Base-by-base conservation (phyloP, 768 basidiomycete species). In the Grammothele lineata region DNA sequence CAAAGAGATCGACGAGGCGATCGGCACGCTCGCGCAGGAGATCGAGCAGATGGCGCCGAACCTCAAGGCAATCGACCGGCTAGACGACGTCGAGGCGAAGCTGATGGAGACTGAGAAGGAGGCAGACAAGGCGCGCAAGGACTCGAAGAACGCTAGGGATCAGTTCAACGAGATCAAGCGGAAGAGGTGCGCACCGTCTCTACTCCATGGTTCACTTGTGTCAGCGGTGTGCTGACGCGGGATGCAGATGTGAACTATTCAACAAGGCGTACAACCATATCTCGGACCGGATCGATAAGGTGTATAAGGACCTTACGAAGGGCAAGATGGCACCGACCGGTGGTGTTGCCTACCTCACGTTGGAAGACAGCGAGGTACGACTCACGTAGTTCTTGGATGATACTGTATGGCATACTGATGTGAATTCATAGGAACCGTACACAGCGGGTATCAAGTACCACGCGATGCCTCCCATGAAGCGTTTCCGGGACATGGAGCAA, bases 401-500 rank as follows among this genome's bases (percentile, higher is more conserved):
- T 17, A 6, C 3, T 9, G n/a, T n/a, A n/a, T n/a, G 6, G 1
- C 63, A 64, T 8, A 4, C 34, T 47, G 42, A 41, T 4, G 18
- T 3, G 3, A 12, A 19, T 3, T 35, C 21, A 4, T 27, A 88
- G 87, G 87, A 90, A 67, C 90, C 91, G 1, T 92, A 92, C 54
- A 73, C 72, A 18, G 83, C 80, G 30, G 92, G 96, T 44, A 91
- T 99, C 71, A 97, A 96, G 66, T 98, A 98, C 63, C 95, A 98
- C 61, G 94, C 95, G 1, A 99, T 98, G 96, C 96, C 96, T 0
- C 96, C 96, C 0, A 95, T 97, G 86, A 99, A 99, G 65, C 87
- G 93, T 2, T 98, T 98, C 77, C 79, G 94, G 51, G 96, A 98
- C 62, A 98, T 98, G 94, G 94, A 97, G 49, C 95, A 98, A 64